These are phyloP conservation scores for Gracilaria domingensis DNA, from an alignment of 23 red algal species.

Conservation along the genomic window DNA sequence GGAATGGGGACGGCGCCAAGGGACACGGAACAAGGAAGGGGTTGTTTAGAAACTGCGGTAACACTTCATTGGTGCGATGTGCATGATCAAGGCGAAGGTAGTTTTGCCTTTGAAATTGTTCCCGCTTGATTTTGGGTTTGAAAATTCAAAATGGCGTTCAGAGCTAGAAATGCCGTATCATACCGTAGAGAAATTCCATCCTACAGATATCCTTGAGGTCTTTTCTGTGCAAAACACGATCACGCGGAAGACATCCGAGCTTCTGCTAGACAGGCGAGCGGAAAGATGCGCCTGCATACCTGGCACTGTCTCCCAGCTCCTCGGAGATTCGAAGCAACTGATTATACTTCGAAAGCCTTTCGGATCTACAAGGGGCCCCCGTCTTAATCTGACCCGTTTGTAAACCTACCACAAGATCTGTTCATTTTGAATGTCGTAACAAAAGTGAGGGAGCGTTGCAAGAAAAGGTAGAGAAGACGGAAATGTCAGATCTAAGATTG, in stretches of 20 bases:
- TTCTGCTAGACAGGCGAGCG: conserved; percentile 64
- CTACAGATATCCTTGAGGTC: too few relatives aligned
- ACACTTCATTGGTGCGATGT: too few relatives aligned
- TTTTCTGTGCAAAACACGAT: too few relatives aligned
- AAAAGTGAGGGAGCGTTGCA: neutral
- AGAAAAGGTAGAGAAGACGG: neutral
- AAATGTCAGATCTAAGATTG: conserved; percentile 1
- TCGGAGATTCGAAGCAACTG: conserved; percentile 96
- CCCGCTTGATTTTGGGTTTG: conserved; percentile 10
- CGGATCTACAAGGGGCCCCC: conserved; percentile 95
- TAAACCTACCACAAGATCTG: conserved; percentile 94
- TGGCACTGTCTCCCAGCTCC: conserved; percentile 71
- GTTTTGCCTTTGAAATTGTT: too few relatives aligned
- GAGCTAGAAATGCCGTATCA: neutral
- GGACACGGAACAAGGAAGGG: too few relatives aligned
- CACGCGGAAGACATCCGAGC: neutral
- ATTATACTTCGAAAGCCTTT: conserved; percentile 99
- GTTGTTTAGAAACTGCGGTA: too few relatives aligned
- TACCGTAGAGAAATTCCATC: too few relatives aligned
- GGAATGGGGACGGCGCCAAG: too few relatives aligned
- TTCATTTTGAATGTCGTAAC: neutral
- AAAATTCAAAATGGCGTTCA: conserved; percentile 3
- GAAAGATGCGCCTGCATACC: conserved; percentile 90
- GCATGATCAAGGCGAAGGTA: too few relatives aligned
- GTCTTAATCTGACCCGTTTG: conserved; percentile 98